These are phyloP conservation scores for Epicoccum nigrum DNA, from an alignment of 2,329 filamentous ascomycete species.

Conservation along the genomic window DNA sequence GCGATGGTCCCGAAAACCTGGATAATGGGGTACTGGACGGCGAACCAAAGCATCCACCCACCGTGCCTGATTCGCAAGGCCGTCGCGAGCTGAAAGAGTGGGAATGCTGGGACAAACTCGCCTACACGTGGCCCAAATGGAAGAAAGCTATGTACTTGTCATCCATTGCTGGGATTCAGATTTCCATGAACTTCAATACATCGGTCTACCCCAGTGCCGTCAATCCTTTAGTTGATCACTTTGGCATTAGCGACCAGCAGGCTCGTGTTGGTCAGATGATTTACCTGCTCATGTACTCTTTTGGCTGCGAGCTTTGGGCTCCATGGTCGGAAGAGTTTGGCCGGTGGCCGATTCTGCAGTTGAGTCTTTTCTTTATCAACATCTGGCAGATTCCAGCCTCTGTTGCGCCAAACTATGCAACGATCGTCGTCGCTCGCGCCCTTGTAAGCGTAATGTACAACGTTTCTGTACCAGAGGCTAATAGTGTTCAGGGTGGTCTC, in stretches of 20 bases:
- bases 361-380: slow-evolving; percentile 67
- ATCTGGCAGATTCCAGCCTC: slow-evolving; percentile 71
- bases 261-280: slow-evolving; percentile 34
- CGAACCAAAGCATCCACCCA: slow-evolving; percentile 12
- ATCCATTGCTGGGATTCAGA: slow-evolving; percentile 60
- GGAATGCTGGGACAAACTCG: slow-evolving; percentile 55
- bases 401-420: slow-evolving; percentile 66
- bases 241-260: slow-evolving; percentile 49
- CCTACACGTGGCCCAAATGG: slow-evolving; percentile 53
- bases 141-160: slow-evolving; percentile 60
- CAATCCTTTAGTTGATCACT: slow-evolving; percentile 63
- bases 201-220: slow-evolving; percentile 61
- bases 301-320: slow-evolving; percentile 86
- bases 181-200: slow-evolving; percentile 64
- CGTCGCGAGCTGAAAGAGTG: slow-evolving; percentile 44
- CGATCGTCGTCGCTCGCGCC: slow-evolving; percentile 65
- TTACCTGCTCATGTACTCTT: slow-evolving; percentile 79
- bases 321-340: slow-evolving; percentile 78
- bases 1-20: slow-evolving; percentile 12
- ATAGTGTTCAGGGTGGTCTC: slow-evolving; percentile 34
- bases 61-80: slow-evolving; percentile 19
- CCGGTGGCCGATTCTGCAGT: slow-evolving; percentile 60
- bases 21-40: slow-evolving; percentile 8
- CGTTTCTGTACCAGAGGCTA: neutral
- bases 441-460: slow-evolving; percentile 55